Evolutionary conservation across 441 rosid genomes (phyloP).

Genomic region (Theobroma grandiflorum): DNA sequence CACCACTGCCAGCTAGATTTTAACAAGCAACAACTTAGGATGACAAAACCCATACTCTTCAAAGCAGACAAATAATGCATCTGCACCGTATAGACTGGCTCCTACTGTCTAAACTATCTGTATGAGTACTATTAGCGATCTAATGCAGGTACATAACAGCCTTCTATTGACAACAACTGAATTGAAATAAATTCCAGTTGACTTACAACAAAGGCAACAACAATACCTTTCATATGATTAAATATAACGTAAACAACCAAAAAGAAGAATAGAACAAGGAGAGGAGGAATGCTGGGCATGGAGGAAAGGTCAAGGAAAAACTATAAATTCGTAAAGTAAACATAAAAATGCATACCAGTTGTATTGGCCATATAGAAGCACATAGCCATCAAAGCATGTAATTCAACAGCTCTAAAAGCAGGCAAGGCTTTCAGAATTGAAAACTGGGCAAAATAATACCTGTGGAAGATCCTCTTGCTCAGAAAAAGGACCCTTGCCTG

Average conservation of each 20-base stretch:
- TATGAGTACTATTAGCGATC: not conserved
- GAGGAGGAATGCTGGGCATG: not conserved
- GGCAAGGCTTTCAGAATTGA: not conserved
- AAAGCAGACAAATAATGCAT: slow-evolving; percentile 4
- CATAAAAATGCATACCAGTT: not conserved
- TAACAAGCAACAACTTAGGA: not conserved
- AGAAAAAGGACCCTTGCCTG: slow-evolving; percentile 81
- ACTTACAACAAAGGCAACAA: not conserved
- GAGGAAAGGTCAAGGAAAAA: not conserved
- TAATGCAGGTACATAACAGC: not conserved
- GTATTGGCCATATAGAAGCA: not conserved
- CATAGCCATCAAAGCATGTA: slow-evolving; percentile 6
- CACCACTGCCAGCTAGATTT: not conserved
- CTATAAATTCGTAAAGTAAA: not conserved
- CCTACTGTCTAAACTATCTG: not conserved
- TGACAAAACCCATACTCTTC: slow-evolving; percentile 19
- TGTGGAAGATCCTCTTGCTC: slow-evolving; percentile 90
- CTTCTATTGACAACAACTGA: slow-evolving; percentile 11
- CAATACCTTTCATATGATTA: not conserved
- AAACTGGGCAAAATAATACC: slow-evolving; percentile 50
- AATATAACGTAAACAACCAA: slow-evolving; percentile 3
- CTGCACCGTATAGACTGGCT: not conserved
- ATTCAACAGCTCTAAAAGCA: not conserved
- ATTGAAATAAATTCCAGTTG: not conserved
- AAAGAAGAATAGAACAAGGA: not conserved